phyloP scores from a whole-genome alignment of 2,329 filamentous ascomycete species.

The Aspergillus texensis region DNA sequence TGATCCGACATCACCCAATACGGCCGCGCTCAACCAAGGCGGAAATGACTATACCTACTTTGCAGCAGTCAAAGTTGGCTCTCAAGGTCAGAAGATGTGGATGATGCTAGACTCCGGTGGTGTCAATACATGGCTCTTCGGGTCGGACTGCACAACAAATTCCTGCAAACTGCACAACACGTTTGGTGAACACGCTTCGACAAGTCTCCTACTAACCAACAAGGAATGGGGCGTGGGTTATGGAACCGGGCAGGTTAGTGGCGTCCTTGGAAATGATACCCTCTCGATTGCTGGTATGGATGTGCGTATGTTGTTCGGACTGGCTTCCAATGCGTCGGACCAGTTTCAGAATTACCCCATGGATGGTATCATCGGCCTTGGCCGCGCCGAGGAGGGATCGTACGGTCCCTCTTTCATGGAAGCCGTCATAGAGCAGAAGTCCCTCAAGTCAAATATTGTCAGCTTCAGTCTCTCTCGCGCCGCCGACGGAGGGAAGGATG shows the following conservation, averaged over 20 bases:
- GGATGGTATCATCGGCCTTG: slow-evolving; percentile 83
- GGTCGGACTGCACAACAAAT: slow-evolving; percentile 64
- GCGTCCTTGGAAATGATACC: slow-evolving; percentile 67
- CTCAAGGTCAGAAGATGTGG: slow-evolving; percentile 53
- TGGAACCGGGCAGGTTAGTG: slow-evolving; percentile 74
- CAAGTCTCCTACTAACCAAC: slow-evolving; percentile 58
- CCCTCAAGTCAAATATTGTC: slow-evolving; percentile 68
- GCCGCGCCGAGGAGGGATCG: slow-evolving; percentile 60
- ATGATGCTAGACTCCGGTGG: slow-evolving; percentile 59
- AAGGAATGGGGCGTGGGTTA: slow-evolving; percentile 70
- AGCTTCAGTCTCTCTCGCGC: slow-evolving; percentile 70
- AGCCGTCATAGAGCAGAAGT: slow-evolving; percentile 57
- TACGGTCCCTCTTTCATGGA: slow-evolving; percentile 67
- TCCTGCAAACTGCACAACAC: slow-evolving; percentile 71
- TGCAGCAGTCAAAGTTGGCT: slow-evolving; percentile 53
- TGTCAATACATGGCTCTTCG: slow-evolving; percentile 81
- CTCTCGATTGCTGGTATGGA: slow-evolving; percentile 68
- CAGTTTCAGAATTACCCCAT: slow-evolving; percentile 80
- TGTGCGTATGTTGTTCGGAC: slow-evolving; percentile 68
- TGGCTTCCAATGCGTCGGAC: slow-evolving; percentile 70
- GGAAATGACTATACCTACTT: slow-evolving; percentile 60
- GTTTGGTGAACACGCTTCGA: slow-evolving; percentile 69
- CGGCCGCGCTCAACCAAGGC: slow-evolving; percentile 56
- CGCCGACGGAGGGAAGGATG: slow-evolving; percentile 67
- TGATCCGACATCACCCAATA: slow-evolving; percentile 47